Evolutionary conservation across 2,329 filamentous ascomycete genomes (phyloP).

Genomic region (Sphaerulina vaccinii): DNA sequence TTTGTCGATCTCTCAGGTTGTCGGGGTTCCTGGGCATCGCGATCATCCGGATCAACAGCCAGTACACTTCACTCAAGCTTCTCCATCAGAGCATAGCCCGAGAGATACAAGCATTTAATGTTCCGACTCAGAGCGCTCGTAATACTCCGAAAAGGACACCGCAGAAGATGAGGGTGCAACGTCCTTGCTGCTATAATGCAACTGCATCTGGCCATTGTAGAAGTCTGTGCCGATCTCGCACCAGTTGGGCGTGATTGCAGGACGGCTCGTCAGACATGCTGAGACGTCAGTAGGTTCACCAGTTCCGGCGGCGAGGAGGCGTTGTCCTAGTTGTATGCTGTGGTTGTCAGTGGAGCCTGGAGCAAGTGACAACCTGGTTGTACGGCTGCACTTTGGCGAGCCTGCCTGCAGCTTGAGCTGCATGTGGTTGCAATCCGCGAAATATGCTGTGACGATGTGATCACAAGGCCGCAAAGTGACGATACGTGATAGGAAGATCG

Average conservation of each 20-base stretch:
- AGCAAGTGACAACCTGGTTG: slow-evolving; percentile 4
- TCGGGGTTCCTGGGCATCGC: slow-evolving; percentile 5
- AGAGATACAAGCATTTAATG: no score
- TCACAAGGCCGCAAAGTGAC: neutral
- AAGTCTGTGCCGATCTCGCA: slow-evolving; percentile 2
- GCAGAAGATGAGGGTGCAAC: neutral
- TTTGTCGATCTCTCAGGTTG: slow-evolving; percentile 1
- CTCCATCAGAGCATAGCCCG: neutral
- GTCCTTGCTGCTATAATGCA: neutral
- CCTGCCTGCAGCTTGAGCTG: neutral
- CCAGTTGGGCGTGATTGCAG: slow-evolving; percentile 16
- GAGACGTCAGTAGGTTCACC: slow-evolving; percentile 8
- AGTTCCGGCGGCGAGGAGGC: slow-evolving; percentile 3
- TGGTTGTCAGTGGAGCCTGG: slow-evolving; percentile 4
- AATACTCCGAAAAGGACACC: neutral
- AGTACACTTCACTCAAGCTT: neutral
- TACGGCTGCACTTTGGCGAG: no score
- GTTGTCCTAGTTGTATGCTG: slow-evolving; percentile 8
- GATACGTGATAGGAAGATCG: no score
- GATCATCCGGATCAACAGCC: neutral
- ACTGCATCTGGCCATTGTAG: neutral
- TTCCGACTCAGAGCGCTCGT: neutral
- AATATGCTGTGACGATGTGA: neutral
- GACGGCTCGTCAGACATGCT: slow-evolving; percentile 2
- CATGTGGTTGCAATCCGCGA: neutral